phyloP scores from a whole-genome alignment of 1,284 basidiomycete species.

The Leccinum solheimii region DNA sequence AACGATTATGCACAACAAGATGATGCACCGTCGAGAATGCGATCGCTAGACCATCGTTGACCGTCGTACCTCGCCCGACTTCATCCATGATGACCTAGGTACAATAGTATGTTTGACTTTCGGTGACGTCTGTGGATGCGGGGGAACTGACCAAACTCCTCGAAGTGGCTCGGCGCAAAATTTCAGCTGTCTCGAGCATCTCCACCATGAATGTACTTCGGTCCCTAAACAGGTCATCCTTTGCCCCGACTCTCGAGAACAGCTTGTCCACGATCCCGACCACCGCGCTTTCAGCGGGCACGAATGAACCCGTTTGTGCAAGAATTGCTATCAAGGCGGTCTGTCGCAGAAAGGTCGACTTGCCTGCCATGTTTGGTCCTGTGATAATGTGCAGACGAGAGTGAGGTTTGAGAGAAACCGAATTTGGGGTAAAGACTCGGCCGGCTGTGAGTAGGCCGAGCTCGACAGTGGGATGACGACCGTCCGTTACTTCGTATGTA shows the following conservation, averaged over 20 bases:
- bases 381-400: slow-evolving; percentile 82
- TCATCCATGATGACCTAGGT: slow-evolving; percentile 94
- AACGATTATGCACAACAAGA: slow-evolving; percentile 71
- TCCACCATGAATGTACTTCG: slow-evolving; percentile 94
- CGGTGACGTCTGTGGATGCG: neutral
- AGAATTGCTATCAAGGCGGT: slow-evolving; percentile 89
- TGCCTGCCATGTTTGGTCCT: slow-evolving; percentile 96
- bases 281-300: slow-evolving; percentile 79
- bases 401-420: slow-evolving; percentile 58
- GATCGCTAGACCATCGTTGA: slow-evolving; percentile 89
- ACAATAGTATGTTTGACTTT: slow-evolving; percentile 2
- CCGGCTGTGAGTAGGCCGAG: slow-evolving; percentile 77
- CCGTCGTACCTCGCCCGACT: slow-evolving; percentile 92
- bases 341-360: slow-evolving; percentile 92
- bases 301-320: slow-evolving; percentile 91
- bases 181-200: slow-evolving; percentile 85
- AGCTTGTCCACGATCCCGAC: slow-evolving; percentile 90
- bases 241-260: slow-evolving; percentile 94
- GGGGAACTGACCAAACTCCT: slow-evolving; percentile 66
- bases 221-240: slow-evolving; percentile 93
- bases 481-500: slow-evolving; percentile 70
- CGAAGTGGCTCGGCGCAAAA: slow-evolving; percentile 78
- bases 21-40: slow-evolving; percentile 91
- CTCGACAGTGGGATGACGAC: slow-evolving; percentile 93
- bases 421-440: slow-evolving; percentile 83